Evolutionary conservation across 768 basidiomycete species (phyloP).

Genomic region (Cystobasidium onofrii): DNA sequence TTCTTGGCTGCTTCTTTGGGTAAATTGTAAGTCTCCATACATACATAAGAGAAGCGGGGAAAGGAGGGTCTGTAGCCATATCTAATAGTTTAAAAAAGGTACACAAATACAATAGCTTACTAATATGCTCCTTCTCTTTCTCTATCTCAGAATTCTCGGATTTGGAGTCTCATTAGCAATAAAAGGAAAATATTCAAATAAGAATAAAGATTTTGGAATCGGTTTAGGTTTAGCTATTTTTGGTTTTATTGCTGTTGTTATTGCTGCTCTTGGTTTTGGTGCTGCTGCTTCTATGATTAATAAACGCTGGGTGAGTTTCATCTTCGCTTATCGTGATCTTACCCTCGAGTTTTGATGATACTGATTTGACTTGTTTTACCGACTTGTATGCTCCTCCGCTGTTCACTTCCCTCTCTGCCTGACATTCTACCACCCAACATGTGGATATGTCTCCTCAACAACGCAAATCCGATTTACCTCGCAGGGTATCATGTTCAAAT

Average conservation of each 20-base stretch:
- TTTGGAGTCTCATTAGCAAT: slow-evolving; percentile 10
- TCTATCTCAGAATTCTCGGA: slow-evolving; percentile 10
- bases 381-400: too few relatives aligned
- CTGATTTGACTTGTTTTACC: too few relatives aligned
- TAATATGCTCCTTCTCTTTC: neutral
- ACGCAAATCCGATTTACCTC: too few relatives aligned
- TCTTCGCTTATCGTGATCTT: too few relatives aligned
- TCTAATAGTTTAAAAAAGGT: too few relatives aligned
- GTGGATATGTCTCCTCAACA: too few relatives aligned
- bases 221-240: slow-evolving; percentile 2
- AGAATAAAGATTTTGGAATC: neutral
- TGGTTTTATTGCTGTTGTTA: slow-evolving; percentile 11
- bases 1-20: slow-evolving; percentile 12
- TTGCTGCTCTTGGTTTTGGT: slow-evolving; percentile 28
- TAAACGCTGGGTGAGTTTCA: neutral
- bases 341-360: too few relatives aligned
- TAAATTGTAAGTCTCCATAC: slow-evolving; percentile 7
- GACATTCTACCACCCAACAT: too few relatives aligned
- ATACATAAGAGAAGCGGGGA: too few relatives aligned
- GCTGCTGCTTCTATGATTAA: slow-evolving; percentile 14
- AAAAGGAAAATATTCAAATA: slow-evolving; percentile 4
- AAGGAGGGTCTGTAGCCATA: too few relatives aligned
- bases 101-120: too few relatives aligned
- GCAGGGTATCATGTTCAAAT: slow-evolving; percentile 17
- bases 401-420: too few relatives aligned